Evolutionary conservation across 768 basidiomycete species (phyloP).

Genomic region (Trametopsis cervina): DNA sequence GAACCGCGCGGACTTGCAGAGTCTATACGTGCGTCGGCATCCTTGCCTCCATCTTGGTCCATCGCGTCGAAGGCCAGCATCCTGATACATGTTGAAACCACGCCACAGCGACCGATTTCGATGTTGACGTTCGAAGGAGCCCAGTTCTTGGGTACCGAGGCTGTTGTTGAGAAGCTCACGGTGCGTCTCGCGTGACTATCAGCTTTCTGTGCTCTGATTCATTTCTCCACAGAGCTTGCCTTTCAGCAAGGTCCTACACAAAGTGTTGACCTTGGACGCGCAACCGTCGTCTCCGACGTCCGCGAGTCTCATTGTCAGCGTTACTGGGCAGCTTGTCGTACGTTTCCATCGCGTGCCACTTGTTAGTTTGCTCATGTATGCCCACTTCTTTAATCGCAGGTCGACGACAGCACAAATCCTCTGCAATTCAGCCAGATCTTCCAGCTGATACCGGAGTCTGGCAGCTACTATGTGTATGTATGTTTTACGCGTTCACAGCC

Average conservation of each 20-base stretch:
- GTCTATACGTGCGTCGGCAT: conserved; percentile 69
- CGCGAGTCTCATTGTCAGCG: conserved; percentile 68
- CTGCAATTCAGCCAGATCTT: conserved; percentile 90
- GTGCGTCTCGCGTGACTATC: conserved; percentile 33
- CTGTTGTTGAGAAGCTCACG: conserved; percentile 67
- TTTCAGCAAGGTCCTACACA: conserved; percentile 77
- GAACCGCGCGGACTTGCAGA: conserved; percentile 44
- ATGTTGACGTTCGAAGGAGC: conserved; percentile 81
- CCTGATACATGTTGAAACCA: not conserved
- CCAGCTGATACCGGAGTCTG: conserved; percentile 75
- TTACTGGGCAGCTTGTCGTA: conserved; percentile 82
- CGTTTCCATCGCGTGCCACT: conserved; percentile 19
- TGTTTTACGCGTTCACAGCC: conserved; percentile 3
- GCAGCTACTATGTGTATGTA: conserved; percentile 80
- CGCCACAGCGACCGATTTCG: conserved; percentile 60
- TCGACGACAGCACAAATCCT: conserved; percentile 76
- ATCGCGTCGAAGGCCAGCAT: conserved; percentile 4
- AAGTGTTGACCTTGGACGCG: conserved; percentile 75
- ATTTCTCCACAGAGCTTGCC: conserved; percentile 45
- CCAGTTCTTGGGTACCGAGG: conserved; percentile 43
- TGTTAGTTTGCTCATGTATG: not conserved
- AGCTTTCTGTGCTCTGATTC: not conserved
- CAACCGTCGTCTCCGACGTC: conserved; percentile 68
- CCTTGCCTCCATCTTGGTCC: conserved; percentile 21
- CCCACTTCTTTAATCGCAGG: too few species aligned